Percentiles rank a stretch among this genome's conserved stretches.
Conservation (phyloP, 1,139 yeast species). For the Candida neerlandica region DNA sequence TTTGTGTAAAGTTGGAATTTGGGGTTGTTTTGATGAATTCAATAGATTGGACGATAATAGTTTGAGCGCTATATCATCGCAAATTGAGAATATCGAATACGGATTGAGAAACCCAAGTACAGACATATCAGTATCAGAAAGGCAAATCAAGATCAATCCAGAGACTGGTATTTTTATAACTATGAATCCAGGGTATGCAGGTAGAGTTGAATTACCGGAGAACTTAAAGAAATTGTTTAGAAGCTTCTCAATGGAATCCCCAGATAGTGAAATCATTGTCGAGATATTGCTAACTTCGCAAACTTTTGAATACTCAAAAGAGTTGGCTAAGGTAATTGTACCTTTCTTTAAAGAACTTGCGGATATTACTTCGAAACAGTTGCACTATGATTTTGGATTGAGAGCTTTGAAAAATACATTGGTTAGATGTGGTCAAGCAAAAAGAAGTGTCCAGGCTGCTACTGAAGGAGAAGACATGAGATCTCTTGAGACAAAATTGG, state of each 20-base stretch:
- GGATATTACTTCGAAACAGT: conserved; percentile 48
- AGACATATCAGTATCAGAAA: conserved; percentile 53
- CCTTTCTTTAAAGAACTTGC: conserved; percentile 54
- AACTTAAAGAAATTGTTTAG: conserved; percentile 80
- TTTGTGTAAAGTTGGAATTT: conserved; percentile 82
- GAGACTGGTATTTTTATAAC: conserved; percentile 83
- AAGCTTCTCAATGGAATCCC: conserved; percentile 71
- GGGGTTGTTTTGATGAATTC: conserved; percentile 98
- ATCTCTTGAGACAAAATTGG: conserved; percentile 38
- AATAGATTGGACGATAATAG: conserved; percentile 74
- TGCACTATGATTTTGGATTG: conserved; percentile 89
- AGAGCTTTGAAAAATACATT: conserved; percentile 75
- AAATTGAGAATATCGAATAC: conserved; percentile 70
- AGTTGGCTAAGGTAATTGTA: conserved; percentile 54
- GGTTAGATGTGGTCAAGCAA: conserved; percentile 57
- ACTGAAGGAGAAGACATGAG: conserved; percentile 6
- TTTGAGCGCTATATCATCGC: conserved; percentile 84
- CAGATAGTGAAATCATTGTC: conserved; percentile 71
- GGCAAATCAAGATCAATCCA: conserved; percentile 42
- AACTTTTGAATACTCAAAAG: conserved; percentile 59
- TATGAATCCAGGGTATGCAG: conserved; percentile 89
- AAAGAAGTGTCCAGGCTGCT: conserved; percentile 22
- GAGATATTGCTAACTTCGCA: conserved; percentile 74
- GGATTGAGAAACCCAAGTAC: conserved; percentile 36
- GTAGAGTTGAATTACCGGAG: conserved; percentile 82